Evolutionary conservation across 441 rosid genomes (phyloP).

Genomic region (Adansonia madagascariensis): DNA sequence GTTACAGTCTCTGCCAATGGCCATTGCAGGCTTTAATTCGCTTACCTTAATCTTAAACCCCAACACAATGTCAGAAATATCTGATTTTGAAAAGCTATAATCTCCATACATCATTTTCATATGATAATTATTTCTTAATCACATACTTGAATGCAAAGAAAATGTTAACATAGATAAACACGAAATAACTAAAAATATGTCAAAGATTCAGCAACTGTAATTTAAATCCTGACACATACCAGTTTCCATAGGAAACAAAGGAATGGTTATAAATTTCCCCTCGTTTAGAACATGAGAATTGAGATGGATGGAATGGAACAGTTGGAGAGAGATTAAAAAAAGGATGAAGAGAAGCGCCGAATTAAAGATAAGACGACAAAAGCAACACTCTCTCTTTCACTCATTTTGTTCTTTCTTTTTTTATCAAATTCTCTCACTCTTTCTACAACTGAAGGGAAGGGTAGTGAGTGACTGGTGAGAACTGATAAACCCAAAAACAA

Average conservation of each 20-base stretch:
- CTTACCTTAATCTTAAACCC: too few relatives aligned
- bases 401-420: conserved; percentile 22
- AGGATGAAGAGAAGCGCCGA: not conserved
- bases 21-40: not conserved
- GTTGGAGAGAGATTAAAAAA: not conserved
- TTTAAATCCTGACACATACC: too few relatives aligned
- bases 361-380: conserved; percentile 36
- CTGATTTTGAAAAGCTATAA: not conserved
- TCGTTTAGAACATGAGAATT: conserved; percentile 26
- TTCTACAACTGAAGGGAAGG: not conserved
- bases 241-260: not conserved
- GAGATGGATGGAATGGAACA: not conserved
- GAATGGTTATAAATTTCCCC: not conserved
- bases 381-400: conserved; percentile 36
- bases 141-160: not conserved
- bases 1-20: not conserved
- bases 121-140: not conserved
- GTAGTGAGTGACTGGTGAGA: not conserved
- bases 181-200: not conserved
- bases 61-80: not conserved
- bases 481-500: conserved; percentile 14
- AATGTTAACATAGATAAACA: not conserved
- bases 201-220: too few relatives aligned
- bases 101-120: conserved; percentile 2
- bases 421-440: not conserved